phyloP scores from a whole-genome alignment of 805 yeast genomes.

The Saccharomycopsis fodiens region DNA sequence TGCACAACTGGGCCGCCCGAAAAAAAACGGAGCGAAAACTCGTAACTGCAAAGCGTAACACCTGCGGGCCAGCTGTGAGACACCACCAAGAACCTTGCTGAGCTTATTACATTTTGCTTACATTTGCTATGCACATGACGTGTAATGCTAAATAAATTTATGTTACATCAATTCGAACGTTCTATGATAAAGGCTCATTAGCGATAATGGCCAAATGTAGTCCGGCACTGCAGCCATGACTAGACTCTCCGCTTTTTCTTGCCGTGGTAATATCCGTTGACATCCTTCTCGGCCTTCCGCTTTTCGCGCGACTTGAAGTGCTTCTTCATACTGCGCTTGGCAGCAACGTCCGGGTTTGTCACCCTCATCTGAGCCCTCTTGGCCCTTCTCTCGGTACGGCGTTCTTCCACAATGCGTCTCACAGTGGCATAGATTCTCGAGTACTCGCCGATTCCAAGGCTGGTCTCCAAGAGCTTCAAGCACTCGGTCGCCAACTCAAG shows the following conservation, averaged over 20 bases:
- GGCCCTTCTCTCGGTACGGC: constrained; percentile 70
- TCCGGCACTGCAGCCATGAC: too few relatives aligned
- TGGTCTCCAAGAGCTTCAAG: constrained; percentile 54
- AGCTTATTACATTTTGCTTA: too few relatives aligned
- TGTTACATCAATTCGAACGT: too few relatives aligned
- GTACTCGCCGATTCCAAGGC: constrained; percentile 66
- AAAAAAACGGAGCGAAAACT: too few relatives aligned
- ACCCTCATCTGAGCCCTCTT: constrained; percentile 71
- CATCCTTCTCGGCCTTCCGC: constrained; percentile 68
- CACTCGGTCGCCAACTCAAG: constrained; percentile 54
- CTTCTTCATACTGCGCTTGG: constrained; percentile 66
- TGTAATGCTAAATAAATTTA: too few relatives aligned
- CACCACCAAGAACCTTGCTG: too few relatives aligned
- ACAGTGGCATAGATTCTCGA: constrained; percentile 55
- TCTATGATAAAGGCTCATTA: too few relatives aligned
- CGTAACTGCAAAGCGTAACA: too few relatives aligned
- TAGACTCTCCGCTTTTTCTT: constrained; percentile 40
- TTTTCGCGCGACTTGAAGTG: constrained; percentile 71
- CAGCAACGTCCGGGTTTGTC: constrained; percentile 74
- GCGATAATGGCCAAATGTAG: background rate
- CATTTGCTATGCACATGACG: too few relatives aligned
- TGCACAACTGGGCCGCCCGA: too few relatives aligned
- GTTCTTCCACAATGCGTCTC: constrained; percentile 46
- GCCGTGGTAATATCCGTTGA: constrained; percentile 63
- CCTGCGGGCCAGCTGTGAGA: too few relatives aligned